These are phyloP conservation scores for Osmanthus fragrans DNA, from an alignment of 257 asterid species.

Conservation along the genomic window DNA sequence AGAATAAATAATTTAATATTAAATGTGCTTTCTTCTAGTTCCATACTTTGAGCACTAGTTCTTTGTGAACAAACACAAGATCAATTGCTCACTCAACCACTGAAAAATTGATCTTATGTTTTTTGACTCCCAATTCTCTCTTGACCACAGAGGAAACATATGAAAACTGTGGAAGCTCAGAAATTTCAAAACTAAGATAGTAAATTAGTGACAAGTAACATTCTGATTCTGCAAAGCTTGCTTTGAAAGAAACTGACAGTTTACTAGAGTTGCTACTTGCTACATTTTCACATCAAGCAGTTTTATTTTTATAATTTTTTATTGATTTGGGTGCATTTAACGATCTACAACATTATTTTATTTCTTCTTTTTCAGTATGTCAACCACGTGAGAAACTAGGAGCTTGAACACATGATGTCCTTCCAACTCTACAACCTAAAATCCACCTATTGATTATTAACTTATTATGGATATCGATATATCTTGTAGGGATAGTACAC, in stretches of 20 bases:
- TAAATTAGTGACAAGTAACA: not conserved
- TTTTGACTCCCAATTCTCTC: no score
- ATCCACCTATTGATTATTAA: no score
- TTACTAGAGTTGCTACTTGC: not conserved
- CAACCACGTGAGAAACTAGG: not conserved
- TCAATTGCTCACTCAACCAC: not conserved
- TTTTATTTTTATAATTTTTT: not conserved
- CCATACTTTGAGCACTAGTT: not conserved
- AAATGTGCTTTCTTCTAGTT: not conserved
- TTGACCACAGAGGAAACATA: not conserved
- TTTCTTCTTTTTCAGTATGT: not conserved
- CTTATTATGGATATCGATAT: no score
- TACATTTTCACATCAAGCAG: not conserved
- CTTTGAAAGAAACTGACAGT: not conserved
- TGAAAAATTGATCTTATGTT: no score
- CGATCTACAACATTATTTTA: not conserved
- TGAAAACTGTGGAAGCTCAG: not conserved
- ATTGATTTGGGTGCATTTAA: not conserved
- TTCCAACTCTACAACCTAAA: no score
- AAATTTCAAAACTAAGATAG: not conserved
- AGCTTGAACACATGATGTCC: no score
- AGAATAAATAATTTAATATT: no score
- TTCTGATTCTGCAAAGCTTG: not conserved
- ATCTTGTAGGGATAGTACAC: no score
- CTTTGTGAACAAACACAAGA: not conserved